Evolutionary conservation across 1,139 yeast species (phyloP), one percentile per base, ranked within the genome.

Genomic region (Starmera stellimalicola): DNA sequence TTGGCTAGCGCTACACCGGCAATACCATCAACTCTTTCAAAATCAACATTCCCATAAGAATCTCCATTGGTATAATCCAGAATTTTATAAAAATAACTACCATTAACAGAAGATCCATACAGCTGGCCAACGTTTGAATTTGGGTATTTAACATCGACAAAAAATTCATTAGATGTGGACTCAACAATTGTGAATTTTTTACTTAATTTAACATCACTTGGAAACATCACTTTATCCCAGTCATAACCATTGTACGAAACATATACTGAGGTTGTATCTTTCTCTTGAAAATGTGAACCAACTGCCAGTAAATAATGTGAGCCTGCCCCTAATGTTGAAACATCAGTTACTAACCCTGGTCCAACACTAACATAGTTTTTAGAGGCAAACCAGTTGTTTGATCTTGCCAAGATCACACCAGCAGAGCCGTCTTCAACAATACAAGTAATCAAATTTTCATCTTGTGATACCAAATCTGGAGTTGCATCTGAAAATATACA

Each of bases 1-100:
- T 71, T 71, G n/a, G 75, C 70, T 31, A 80, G 50, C 70, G 82
- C 69, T 16, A 75, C 68, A n/a, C 88, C 91, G 37, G 78, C 85
- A 29, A 79, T 63, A 22, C 64, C 65, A 40, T 73, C 67, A 5
- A 77, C 66, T 37, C 70, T 68, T 33, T 63, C 64, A 19, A 75
- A 55, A 18, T 68, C 65, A 4, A 58, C 57, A 33, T 52, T 37
- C 3, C 65, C 70, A 4, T 47, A 18, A 6, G 38, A 29, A 19
- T 63, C 66, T 29, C 68, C 59, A 33, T 62, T 58, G 15, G 74
- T 65, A 35, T 66, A 55, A 18, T 68, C 72, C 30, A 73, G 50
- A 9, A 70, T 50, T 38, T 64, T 62, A 6, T 60, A 59, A 51
- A 73, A 78, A 37, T 60, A 64, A 26, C 75, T 57, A 1, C 88